phyloP scores from a whole-genome alignment of 2,329 filamentous ascomycete genomes.

The Ophiostoma fasciatum region DNA sequence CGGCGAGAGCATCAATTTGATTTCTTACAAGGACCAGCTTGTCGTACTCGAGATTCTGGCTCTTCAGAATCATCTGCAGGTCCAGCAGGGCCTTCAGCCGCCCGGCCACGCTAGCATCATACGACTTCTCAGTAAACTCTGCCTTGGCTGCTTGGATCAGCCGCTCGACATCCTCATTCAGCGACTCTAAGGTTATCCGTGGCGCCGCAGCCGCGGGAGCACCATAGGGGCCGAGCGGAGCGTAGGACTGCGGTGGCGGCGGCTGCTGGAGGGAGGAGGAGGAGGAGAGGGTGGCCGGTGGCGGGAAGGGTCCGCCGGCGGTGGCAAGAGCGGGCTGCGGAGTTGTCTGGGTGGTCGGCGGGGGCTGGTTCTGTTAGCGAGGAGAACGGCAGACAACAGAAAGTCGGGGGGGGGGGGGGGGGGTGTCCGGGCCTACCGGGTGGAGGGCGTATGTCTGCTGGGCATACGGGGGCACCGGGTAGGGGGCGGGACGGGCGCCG shows the following conservation, averaged over 20 bases:
- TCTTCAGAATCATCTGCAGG: constrained; percentile 66
- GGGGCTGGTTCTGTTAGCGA: constrained; percentile 11
- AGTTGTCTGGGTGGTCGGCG: constrained; percentile 15
- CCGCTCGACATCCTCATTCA: constrained; percentile 71
- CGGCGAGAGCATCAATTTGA: constrained; percentile 66
- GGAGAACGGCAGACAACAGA: not conserved
- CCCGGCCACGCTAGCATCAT: constrained; percentile 60
- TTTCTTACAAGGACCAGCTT: constrained; percentile 74
- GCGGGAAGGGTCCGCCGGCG: constrained; percentile 26
- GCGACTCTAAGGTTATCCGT: constrained; percentile 51
- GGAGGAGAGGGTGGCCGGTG: constrained; percentile 24
- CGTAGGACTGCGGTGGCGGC: constrained; percentile 3
- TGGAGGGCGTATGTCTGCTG: constrained; percentile 17
- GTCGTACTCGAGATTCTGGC: constrained; percentile 61
- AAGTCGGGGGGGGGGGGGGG: too few relatives aligned
- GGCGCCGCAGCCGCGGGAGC: constrained; percentile 19
- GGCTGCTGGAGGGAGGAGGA: constrained; percentile 8
- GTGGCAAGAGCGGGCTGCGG: constrained; percentile 23
- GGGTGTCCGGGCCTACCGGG: too few relatives aligned
- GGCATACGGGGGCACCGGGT: constrained; percentile 20
- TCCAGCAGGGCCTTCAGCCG: constrained; percentile 76
- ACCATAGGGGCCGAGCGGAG: not conserved
- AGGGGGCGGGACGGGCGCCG: too few relatives aligned
- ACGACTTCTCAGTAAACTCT: constrained; percentile 61
- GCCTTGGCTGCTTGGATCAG: constrained; percentile 59